phyloP scores from a whole-genome alignment of 257 asterid genomes.

The Oldenlandia corymbosa region DNA sequence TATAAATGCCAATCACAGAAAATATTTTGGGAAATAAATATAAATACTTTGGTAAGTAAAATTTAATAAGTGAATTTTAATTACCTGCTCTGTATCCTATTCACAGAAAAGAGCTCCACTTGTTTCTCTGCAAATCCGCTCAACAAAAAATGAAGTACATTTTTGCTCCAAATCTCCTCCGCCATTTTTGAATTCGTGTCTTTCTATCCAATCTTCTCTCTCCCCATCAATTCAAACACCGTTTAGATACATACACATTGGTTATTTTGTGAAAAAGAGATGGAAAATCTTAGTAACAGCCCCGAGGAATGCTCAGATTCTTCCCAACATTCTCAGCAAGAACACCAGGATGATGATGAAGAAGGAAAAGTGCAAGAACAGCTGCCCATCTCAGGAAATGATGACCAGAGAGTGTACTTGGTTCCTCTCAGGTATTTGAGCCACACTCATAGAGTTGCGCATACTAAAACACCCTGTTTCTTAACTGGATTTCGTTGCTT shows the following conservation, averaged over 20 bases:
- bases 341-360: constrained; percentile 22
- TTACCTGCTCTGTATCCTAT: constrained; percentile 11
- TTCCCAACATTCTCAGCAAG: constrained; percentile 19
- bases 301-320: constrained; percentile 35
- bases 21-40: no score
- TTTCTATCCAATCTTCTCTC: constrained; percentile 24
- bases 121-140: constrained; percentile 65
- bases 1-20: no score
- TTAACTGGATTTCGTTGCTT: not conserved
- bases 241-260: not conserved
- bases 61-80: not conserved
- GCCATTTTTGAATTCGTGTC: constrained; percentile 59
- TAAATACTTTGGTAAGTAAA: not conserved
- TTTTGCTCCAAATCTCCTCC: constrained; percentile 59
- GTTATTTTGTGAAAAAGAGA: constrained; percentile 15
- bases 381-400: constrained; percentile 37
- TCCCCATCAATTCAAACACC: constrained; percentile 18
- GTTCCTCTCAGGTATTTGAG: constrained; percentile 70
- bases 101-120: constrained; percentile 29
- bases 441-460: not conserved
- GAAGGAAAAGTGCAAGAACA: constrained; percentile 34
- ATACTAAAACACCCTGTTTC: not conserved
- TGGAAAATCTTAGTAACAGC: constrained; percentile 36
- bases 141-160: constrained; percentile 21
- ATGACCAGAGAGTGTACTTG: constrained; percentile 73